Conservation (phyloP, 805 yeast genomes). For the Ogataea ganodermae region DNA sequence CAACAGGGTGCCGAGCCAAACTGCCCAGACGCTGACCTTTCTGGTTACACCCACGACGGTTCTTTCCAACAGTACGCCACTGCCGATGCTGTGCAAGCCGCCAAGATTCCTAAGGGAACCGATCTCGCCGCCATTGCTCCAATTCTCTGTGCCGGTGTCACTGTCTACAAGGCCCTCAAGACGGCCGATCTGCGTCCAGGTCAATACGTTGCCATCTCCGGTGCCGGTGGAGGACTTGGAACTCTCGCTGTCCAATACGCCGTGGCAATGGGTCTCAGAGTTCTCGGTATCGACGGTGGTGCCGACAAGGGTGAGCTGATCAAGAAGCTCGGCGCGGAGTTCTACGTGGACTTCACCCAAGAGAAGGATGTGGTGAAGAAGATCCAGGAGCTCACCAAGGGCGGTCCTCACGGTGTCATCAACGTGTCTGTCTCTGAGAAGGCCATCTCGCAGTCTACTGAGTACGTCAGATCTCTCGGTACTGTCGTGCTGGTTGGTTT, state of each 20-base stretch:
- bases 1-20: slow-evolving; percentile 63
- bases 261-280: slow-evolving; percentile 71
- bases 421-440: slow-evolving; percentile 60
- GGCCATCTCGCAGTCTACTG: slow-evolving; percentile 56
- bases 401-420: slow-evolving; percentile 67
- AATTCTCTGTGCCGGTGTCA: slow-evolving; percentile 86
- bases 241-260: slow-evolving; percentile 76
- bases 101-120: slow-evolving; percentile 67
- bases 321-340: slow-evolving; percentile 63
- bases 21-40: slow-evolving; percentile 68
- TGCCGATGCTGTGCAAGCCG: slow-evolving; percentile 87
- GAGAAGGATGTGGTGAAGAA: slow-evolving; percentile 44
- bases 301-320: slow-evolving; percentile 59
- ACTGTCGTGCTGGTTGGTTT: slow-evolving; percentile 66
- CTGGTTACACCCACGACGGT: slow-evolving; percentile 89
- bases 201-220: slow-evolving; percentile 73
- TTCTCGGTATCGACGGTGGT: slow-evolving; percentile 75
- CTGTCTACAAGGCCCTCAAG: slow-evolving; percentile 87
- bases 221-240: slow-evolving; percentile 85
- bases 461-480: slow-evolving; percentile 60
- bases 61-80: slow-evolving; percentile 89
- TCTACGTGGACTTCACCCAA: slow-evolving; percentile 54
- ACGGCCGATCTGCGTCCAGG: slow-evolving; percentile 72
- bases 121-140: slow-evolving; percentile 80
- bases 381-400: slow-evolving; percentile 44